phyloP scores from a whole-genome alignment of 441 rosid genomes.

The Breynia disticha region DNA sequence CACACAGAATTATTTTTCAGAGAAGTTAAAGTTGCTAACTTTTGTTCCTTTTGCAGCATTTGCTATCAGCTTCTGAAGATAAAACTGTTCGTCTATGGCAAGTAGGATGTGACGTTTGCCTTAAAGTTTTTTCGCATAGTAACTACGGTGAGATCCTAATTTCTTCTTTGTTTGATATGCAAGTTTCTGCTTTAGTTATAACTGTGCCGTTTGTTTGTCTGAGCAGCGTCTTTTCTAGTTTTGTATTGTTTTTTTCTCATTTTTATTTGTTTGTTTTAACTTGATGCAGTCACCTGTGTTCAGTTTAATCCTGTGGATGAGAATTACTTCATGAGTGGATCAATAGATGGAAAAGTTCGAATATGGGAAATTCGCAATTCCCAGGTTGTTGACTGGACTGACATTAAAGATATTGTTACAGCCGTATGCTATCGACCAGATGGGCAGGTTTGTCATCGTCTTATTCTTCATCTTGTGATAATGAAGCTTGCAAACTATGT shows the following conservation, averaged over 20 bases:
- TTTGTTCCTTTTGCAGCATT: slow-evolving; percentile 39
- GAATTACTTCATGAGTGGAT: slow-evolving; percentile 74
- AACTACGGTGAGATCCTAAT: slow-evolving; percentile 43
- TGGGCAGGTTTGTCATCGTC: slow-evolving; percentile 40
- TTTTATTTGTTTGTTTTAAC: too few species aligned
- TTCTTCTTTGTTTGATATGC: not conserved
- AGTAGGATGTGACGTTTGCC: slow-evolving; percentile 41
- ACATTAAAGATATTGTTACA: slow-evolving; percentile 52
- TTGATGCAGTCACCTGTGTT: slow-evolving; percentile 92
- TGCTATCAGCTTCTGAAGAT: slow-evolving; percentile 78
- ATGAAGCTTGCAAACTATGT: slow-evolving; percentile 8
- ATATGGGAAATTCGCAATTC: slow-evolving; percentile 62
- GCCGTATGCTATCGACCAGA: slow-evolving; percentile 65
- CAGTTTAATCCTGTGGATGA: slow-evolving; percentile 69
- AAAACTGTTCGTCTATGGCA: slow-evolving; percentile 73
- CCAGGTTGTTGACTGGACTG: slow-evolving; percentile 73
- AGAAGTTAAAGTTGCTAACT: not conserved
- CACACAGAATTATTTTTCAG: not conserved
- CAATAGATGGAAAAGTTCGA: slow-evolving; percentile 89
- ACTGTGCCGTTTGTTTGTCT: too few species aligned
- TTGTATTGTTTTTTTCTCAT: too few species aligned
- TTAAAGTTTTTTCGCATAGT: slow-evolving; percentile 44
- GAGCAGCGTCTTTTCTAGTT: too few species aligned
- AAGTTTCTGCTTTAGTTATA: not conserved
- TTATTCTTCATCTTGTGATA: not conserved